Evolutionary conservation across 2,329 filamentous ascomycete species (phyloP).

Genomic region (Fusarium sp.): DNA sequence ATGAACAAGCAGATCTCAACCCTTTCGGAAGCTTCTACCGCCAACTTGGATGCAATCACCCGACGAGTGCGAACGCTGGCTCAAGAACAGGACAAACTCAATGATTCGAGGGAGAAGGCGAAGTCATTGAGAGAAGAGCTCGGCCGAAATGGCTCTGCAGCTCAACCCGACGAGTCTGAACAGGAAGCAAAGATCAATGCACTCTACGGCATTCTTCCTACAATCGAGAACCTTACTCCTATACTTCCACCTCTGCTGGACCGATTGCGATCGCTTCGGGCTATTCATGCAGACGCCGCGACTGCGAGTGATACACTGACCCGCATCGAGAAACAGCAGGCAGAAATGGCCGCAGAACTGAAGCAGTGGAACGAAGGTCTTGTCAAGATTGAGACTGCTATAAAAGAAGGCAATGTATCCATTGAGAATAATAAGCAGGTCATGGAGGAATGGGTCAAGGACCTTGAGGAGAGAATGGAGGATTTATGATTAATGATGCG

Average conservation of each 20-base stretch:
- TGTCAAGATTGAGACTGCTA: conserved; percentile 79
- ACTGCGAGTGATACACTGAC: conserved; percentile 82
- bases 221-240: conserved; percentile 87
- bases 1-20: conserved; percentile 85
- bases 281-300: conserved; percentile 88
- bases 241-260: conserved; percentile 88
- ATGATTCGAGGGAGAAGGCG: conserved; percentile 72
- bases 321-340: conserved; percentile 81
- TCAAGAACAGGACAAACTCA: conserved; percentile 78
- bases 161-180: conserved; percentile 68
- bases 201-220: conserved; percentile 87
- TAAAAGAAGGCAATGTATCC: conserved; percentile 75
- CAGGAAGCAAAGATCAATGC: conserved; percentile 90
- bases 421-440: conserved; percentile 84
- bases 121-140: conserved; percentile 72
- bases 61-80: conserved; percentile 77
- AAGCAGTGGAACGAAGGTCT: conserved; percentile 87
- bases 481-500: conserved; percentile 59
- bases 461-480: conserved; percentile 81
- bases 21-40: conserved; percentile 77
- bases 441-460: conserved; percentile 91
- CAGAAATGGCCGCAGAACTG: conserved; percentile 85
- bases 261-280: conserved; percentile 82
- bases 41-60: conserved; percentile 78
- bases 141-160: conserved; percentile 58